Evolutionary conservation across 305 asterid species (phyloP).

Genomic region (Solanum hybrid): DNA sequence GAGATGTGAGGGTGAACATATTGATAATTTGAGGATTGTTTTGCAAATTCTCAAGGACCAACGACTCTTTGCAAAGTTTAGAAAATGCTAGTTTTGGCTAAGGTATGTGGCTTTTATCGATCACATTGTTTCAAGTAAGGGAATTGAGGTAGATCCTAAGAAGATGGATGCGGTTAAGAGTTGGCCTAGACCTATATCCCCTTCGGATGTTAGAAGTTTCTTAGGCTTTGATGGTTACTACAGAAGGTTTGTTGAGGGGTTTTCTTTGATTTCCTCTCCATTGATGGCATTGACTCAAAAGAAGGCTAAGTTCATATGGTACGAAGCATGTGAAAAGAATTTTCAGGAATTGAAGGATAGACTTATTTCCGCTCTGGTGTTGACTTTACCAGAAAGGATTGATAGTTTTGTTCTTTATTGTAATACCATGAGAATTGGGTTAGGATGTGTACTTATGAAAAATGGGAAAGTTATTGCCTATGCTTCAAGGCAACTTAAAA

Average conservation of each 20-base stretch:
- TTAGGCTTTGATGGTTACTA: not conserved
- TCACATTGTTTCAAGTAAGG: not conserved
- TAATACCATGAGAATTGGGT: not conserved
- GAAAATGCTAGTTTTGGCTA: not conserved
- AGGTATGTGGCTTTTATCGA: not conserved
- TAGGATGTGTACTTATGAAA: not conserved
- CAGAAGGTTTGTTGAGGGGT: not conserved
- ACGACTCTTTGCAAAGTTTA: not conserved
- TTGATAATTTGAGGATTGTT: not conserved
- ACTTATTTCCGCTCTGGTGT: not conserved
- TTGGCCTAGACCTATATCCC: not conserved
- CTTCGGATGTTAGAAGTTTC: not conserved
- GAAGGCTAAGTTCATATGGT: not conserved
- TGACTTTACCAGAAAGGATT: not conserved
- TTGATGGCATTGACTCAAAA: not conserved
- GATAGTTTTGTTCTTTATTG: not conserved
- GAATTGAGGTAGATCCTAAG: not conserved
- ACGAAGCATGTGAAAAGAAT: not conserved
- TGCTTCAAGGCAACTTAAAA: not conserved
- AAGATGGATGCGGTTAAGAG: not conserved
- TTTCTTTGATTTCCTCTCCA: not conserved
- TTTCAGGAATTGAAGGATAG: not conserved
- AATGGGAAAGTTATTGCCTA: not conserved
- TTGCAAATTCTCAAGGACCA: not conserved
- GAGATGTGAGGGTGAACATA: not conserved